phyloP scores from a whole-genome alignment of 176 grass and related monocot genomes.

The Alloteropsis semialata region DNA sequence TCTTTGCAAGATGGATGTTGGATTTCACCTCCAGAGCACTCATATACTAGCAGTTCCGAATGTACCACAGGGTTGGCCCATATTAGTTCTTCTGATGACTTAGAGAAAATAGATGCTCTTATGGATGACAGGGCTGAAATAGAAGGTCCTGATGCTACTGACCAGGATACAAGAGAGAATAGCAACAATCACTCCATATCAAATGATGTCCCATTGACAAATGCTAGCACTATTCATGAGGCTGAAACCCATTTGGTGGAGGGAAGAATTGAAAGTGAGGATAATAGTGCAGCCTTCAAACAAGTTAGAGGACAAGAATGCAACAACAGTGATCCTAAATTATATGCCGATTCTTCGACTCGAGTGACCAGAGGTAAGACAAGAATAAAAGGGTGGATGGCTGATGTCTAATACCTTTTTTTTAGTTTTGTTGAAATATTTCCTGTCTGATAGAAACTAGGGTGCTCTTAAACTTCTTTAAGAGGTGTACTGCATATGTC shows the following conservation, averaged over 20 bases:
- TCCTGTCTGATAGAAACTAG: slow-evolving; percentile 10
- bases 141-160: slow-evolving; percentile 27
- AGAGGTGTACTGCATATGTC: neutral
- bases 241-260: slow-evolving; percentile 23
- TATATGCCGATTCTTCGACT: slow-evolving; percentile 38
- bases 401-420: neutral
- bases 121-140: slow-evolving; percentile 14
- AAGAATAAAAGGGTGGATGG: slow-evolving; percentile 11
- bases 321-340: slow-evolving; percentile 55
- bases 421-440: slow-evolving; percentile 13
- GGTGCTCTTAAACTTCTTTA: slow-evolving; percentile 10
- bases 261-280: slow-evolving; percentile 24
- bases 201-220: slow-evolving; percentile 11
- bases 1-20: slow-evolving; percentile 76
- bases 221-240: slow-evolving; percentile 34
- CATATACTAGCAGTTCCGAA: slow-evolving; percentile 74
- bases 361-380: slow-evolving; percentile 62
- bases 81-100: slow-evolving; percentile 47
- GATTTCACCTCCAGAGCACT: slow-evolving; percentile 85
- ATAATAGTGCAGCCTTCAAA: slow-evolving; percentile 39
- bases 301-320: slow-evolving; percentile 47
- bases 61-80: slow-evolving; percentile 50
- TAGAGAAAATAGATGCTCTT: slow-evolving; percentile 34
- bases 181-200: slow-evolving; percentile 29
- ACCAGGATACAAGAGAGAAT: slow-evolving; percentile 26